phyloP scores from a whole-genome alignment of 305 asterid genomes.

The Euphrasia arctica region DNA sequence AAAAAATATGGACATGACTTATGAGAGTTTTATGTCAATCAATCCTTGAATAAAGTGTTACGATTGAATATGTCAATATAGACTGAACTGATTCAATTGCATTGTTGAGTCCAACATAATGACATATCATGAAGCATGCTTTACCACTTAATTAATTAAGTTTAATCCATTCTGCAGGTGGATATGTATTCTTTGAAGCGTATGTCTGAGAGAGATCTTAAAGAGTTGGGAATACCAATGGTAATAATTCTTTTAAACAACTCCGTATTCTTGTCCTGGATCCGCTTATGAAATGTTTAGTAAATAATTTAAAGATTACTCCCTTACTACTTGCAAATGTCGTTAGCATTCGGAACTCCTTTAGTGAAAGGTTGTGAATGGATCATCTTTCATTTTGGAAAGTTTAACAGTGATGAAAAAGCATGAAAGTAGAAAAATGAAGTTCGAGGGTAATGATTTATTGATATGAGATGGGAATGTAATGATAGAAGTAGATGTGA shows the following conservation, averaged over 20 bases:
- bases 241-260: slow-evolving; percentile 37
- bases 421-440: not conserved
- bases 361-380: not conserved
- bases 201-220: slow-evolving; percentile 84
- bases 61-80: slow-evolving; percentile 1
- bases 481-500: no score
- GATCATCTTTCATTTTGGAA: no score
- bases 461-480: no score
- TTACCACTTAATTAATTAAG: not conserved
- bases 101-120: not conserved
- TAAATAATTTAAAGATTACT: not conserved
- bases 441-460: no score
- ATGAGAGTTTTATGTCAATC: not conserved
- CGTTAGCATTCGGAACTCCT: not conserved
- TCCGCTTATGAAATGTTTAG: slow-evolving; percentile 3
- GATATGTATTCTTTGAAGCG: slow-evolving; percentile 89
- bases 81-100: slow-evolving; percentile 8
- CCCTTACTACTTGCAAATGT: not conserved
- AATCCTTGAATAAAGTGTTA: not conserved
- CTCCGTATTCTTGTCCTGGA: slow-evolving; percentile 1
- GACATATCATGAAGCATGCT: slow-evolving; percentile 2
- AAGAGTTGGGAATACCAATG: slow-evolving; percentile 93
- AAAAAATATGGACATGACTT: not conserved
- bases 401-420: not conserved
- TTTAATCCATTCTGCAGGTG: slow-evolving; percentile 57